Conservation (phyloP, 495 filamentous ascomycete genomes). For the Parathielavia hyrcaniae region DNA sequence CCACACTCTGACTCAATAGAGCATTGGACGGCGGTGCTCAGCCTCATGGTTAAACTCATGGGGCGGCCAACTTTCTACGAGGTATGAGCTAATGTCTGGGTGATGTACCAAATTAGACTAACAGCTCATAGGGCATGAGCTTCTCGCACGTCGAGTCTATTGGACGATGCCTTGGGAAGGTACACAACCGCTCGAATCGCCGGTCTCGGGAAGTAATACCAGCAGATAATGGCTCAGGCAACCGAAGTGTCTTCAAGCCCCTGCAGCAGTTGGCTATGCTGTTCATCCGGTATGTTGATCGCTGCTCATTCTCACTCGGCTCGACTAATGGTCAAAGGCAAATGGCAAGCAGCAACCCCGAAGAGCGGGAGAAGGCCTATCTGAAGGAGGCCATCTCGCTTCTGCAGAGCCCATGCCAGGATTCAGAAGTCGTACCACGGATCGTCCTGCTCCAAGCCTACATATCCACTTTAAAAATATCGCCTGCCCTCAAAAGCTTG, state of each 20-base stretch:
- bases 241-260: slow-evolving; percentile 20
- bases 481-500: slow-evolving; percentile 15
- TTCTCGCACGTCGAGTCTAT: slow-evolving; percentile 27
- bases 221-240: slow-evolving; percentile 9
- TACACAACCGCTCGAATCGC: slow-evolving; percentile 13
- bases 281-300: slow-evolving; percentile 28
- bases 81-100: slow-evolving; percentile 21
- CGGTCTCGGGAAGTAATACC: slow-evolving; percentile 13
- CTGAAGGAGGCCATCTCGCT: slow-evolving; percentile 23
- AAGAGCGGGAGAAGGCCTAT: slow-evolving; percentile 34
- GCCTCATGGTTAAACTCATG: slow-evolving; percentile 45
- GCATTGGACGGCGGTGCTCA: slow-evolving; percentile 35
- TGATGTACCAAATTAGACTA: not conserved
- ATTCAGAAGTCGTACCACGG: slow-evolving; percentile 19
- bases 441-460: slow-evolving; percentile 24
- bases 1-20: slow-evolving; percentile 12
- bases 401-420: slow-evolving; percentile 24
- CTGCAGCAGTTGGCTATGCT: slow-evolving; percentile 29
- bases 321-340: slow-evolving; percentile 26
- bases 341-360: slow-evolving; percentile 31
- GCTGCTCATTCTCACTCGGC: not conserved
- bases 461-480: slow-evolving; percentile 12
- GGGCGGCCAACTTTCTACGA: slow-evolving; percentile 45
- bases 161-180: slow-evolving; percentile 21
- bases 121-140: slow-evolving; percentile 24